These are phyloP conservation scores for Exidia glandulosa DNA, from an alignment of 768 basidiomycete species.

Conservation along the genomic window DNA sequence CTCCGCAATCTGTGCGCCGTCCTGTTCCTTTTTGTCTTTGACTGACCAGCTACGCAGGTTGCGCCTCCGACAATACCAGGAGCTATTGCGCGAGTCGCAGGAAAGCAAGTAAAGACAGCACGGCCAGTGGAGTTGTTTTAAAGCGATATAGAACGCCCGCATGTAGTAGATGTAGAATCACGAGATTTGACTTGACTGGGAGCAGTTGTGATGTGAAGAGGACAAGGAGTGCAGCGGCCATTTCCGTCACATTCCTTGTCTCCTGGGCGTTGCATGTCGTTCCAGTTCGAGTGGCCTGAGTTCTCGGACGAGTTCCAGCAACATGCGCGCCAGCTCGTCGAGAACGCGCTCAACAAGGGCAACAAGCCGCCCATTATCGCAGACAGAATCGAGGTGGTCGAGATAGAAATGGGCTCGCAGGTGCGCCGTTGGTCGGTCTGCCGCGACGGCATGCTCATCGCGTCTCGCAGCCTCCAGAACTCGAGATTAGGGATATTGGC, in stretches of 20 bases:
- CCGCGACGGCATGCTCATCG: slow-evolving; percentile 1
- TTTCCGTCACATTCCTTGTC: neutral
- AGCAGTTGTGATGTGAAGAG: neutral
- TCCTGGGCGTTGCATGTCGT: slow-evolving; percentile 15
- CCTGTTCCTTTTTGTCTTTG: neutral
- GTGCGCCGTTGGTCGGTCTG: slow-evolving; percentile 30
- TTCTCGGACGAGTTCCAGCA: slow-evolving; percentile 95
- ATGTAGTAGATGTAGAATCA: too few relatives aligned
- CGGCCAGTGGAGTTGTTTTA: too few relatives aligned
- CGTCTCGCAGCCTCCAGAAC: slow-evolving; percentile 73
- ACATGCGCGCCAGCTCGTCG: slow-evolving; percentile 94
- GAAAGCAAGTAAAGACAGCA: too few relatives aligned
- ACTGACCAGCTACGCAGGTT: slow-evolving; percentile 25
- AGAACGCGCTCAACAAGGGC: slow-evolving; percentile 93
- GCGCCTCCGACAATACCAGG: slow-evolving; percentile 45
- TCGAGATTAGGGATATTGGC: slow-evolving; percentile 95
- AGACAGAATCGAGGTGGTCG: slow-evolving; percentile 94
- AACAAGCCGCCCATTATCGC: slow-evolving; percentile 96
- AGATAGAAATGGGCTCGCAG: slow-evolving; percentile 98
- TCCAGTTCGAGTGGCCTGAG: slow-evolving; percentile 91
- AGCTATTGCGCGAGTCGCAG: slow-evolving; percentile 5
- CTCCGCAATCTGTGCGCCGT: slow-evolving; percentile 77
- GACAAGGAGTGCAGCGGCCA: neutral
- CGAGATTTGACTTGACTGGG: too few relatives aligned
- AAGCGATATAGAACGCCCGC: too few relatives aligned